These are phyloP conservation scores for Paxillus involutus DNA, from an alignment of 768 basidiomycete species.

Conservation along the genomic window DNA sequence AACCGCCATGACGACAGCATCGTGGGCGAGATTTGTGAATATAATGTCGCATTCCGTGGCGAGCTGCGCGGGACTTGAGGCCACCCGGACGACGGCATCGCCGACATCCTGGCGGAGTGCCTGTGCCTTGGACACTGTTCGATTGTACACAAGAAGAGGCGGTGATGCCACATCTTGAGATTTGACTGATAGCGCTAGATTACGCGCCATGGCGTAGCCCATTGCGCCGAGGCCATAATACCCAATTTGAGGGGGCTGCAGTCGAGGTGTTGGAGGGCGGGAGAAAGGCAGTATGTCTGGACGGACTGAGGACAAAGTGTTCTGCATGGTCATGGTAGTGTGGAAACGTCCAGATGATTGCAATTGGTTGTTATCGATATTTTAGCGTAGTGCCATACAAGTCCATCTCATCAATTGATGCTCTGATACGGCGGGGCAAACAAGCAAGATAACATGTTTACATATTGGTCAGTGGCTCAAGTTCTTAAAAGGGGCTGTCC, in stretches of 20 bases:
- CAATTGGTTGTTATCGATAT: background rate
- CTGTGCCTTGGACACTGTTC: slow-evolving; percentile 53
- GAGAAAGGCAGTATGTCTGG: slow-evolving; percentile 41
- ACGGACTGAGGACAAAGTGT: background rate
- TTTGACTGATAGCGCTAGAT: slow-evolving; percentile 56
- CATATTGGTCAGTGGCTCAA: background rate
- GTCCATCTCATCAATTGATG: background rate
- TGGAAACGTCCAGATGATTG: background rate
- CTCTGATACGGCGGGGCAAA: background rate
- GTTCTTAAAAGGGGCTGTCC: background rate
- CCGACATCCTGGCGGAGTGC: slow-evolving; percentile 53
- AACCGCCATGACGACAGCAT: slow-evolving; percentile 59
- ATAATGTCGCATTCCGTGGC: slow-evolving; percentile 64
- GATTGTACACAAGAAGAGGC: slow-evolving; percentile 70
- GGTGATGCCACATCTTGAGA: slow-evolving; percentile 34
- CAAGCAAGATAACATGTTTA: background rate
- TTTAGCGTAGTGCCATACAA: background rate
- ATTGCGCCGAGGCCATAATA: slow-evolving; percentile 49
- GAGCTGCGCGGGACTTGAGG: slow-evolving; percentile 51
- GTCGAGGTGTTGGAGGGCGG: slow-evolving; percentile 48
- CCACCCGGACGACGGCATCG: slow-evolving; percentile 51
- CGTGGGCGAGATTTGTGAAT: slow-evolving; percentile 66
- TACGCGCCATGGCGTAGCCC: slow-evolving; percentile 69
- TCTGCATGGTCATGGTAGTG: background rate
- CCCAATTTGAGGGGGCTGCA: slow-evolving; percentile 35